These are phyloP conservation scores for Xylariaceae sp. DNA, from an alignment of 2,329 filamentous ascomycete genomes.

Conservation along the genomic window DNA sequence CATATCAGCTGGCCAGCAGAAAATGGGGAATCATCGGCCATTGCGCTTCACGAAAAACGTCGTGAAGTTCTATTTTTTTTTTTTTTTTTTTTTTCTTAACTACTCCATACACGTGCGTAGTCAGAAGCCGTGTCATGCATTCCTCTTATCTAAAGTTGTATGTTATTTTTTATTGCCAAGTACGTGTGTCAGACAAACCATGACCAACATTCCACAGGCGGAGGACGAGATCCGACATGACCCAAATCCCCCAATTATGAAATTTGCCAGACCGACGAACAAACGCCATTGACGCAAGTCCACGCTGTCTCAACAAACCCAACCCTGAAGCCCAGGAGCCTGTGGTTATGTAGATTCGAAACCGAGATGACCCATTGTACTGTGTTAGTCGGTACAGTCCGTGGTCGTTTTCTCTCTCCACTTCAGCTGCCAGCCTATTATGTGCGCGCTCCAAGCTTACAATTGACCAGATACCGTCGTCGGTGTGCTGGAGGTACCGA, in stretches of 20 bases:
- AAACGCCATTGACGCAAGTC: not conserved
- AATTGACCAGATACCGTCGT: too few species aligned
- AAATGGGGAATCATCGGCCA: not conserved
- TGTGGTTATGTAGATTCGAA: not conserved
- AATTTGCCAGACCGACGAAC: not conserved
- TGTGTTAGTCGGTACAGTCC: not conserved
- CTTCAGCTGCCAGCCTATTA: not conserved
- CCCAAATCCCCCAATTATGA: not conserved
- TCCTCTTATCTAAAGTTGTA: too few species aligned
- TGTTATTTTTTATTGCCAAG: not conserved
- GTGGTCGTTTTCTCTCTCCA: not conserved
- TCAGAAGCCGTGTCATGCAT: not conserved
- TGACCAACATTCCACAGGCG: not conserved
- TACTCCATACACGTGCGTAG: not conserved
- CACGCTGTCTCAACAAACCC: not conserved
- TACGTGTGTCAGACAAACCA: not conserved
- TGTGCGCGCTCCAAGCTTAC: too few species aligned
- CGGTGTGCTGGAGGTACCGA: too few species aligned
- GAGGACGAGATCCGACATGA: not conserved
- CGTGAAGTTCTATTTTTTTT: not conserved
- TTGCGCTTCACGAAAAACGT: not conserved
- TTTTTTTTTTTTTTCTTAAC: not conserved
- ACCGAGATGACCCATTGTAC: not conserved
- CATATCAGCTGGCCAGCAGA: not conserved
- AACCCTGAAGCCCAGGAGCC: not conserved